Base-by-base conservation (phyloP, 257 asterid genomes). In the Solanum tacnaense region DNA sequence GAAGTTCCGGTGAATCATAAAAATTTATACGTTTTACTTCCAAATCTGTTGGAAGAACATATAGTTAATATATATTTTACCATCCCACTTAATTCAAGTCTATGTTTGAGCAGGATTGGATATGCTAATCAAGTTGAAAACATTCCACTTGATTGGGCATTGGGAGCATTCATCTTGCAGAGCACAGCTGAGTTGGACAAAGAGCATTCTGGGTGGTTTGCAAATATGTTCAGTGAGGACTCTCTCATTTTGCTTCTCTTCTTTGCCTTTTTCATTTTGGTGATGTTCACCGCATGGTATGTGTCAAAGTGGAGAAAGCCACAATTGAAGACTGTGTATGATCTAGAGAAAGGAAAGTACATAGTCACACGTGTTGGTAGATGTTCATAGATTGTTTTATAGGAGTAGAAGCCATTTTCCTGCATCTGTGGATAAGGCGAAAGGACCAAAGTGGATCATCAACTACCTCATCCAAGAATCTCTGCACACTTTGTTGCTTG, bases 341-440 rank as follows among this genome's bases (percentile, higher is more conserved):
- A 96, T 91, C 93, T 96, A 62, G 99, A 97, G 94, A 96, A 95
- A 91, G 99, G 99, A 49, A 96, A 96, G 94, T 95, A 97, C 85
- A 95, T 96, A 91, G 92, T 96, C 84, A 95, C 96, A n/a, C 95
- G 93, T 68, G 89, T 94, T 34, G 86, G 90, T 90, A 93, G 99
- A 90, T 93, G 91, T 89, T 96, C 96, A 44, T 97, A 92, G 92
- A 71, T 87, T 85, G 68, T 82, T 58, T 74, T 82, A 82, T 49
- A 82, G 85, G 85, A 82, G 27, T 21, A 52, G 44, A 49, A 82
- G 41, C 85, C 85, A 82, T 82, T 82, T 82, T 82, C 85, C 41
- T 82, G 85, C 85, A 82, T 82, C 85, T 49, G 70, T 82, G 85
- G 85, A 82, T 82, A 49, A 82, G 85, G 85, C 41, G 29, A 18